Evolutionary conservation across 2,329 filamentous ascomycete genomes (phyloP), one percentile per base, ranked within the genome.

Genomic region (Penicillium hordei): DNA sequence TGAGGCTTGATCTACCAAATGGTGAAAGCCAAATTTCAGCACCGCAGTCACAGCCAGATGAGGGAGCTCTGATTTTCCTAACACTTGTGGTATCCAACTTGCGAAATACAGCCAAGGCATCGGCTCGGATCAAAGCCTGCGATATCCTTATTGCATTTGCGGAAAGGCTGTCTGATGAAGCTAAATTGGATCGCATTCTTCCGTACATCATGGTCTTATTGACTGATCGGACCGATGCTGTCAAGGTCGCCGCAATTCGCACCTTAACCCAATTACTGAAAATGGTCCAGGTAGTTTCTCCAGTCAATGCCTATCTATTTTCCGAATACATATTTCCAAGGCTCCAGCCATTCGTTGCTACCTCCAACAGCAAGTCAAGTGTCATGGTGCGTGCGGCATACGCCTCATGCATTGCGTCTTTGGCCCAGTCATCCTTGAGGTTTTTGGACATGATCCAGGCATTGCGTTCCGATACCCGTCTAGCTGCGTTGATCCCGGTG

Each of bases 371-470:
- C 33, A 82, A 84, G 29, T 83, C 88, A 1, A 89, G 83, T 53
- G 77, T 90, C 0, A 75, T 96, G 21, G 89, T 97, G 13, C 85
- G 94, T 58, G 91, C 92, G 48, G 94, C 93, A 0, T 97, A 97
- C 75, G 94, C 94, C 10, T 91, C 93, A 5, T 97, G 92, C 69
- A 82, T 99, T 25, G 92, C 93, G 3, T 94, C 89, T 45, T 81
- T 99, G 39, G 93, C 94, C 5, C 89, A 88, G 17, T 94, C 91
- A 4, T 93, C 94, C 0, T 86, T 89, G 27, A 84, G 87, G 25
- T 96, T 97, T 65, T 81, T 97, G 6, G 92, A 97, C 63, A 90
- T 96, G 84, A 90, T 95, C 19, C 91, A 94, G 63, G 91, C 92
- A 38, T 80, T 97, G 17, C 84, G 90, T 65, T 89, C 91, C 2